Percentiles rank a stretch among this genome's conserved stretches.
Conservation (phyloP, 106 monocot species). For the Dendrobium officinale region DNA sequence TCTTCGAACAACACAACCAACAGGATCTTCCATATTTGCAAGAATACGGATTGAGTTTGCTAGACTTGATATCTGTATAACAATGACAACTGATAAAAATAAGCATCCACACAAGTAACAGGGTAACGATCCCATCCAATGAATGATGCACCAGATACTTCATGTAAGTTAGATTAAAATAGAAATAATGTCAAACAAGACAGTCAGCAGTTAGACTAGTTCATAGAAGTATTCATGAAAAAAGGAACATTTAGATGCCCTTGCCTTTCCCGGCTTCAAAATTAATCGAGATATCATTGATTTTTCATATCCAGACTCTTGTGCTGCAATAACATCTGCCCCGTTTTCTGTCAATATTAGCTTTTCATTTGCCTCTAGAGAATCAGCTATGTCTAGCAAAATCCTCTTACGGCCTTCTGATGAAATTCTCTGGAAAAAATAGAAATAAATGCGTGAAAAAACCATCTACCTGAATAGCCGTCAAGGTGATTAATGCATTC, state of each 20-base stretch:
- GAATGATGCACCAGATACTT: neutral
- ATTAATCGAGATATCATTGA: constrained; percentile 77
- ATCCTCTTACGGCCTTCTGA: constrained; percentile 69
- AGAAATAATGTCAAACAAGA: constrained; percentile 1
- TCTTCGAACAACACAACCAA: constrained; percentile 47
- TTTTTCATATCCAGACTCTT: constrained; percentile 65
- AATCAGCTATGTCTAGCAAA: constrained; percentile 81
- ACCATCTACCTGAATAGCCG: constrained; percentile 17
- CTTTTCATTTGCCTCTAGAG: constrained; percentile 69
- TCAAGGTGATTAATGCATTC: neutral
- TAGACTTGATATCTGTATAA: constrained; percentile 71
- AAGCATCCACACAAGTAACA: neutral
- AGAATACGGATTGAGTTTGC: constrained; percentile 75
- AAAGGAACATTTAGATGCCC: neutral
- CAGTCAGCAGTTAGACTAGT: neutral
- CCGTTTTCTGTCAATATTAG: constrained; percentile 73
- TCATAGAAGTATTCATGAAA: neutral
- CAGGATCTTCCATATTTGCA: constrained; percentile 94
- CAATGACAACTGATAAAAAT: neutral
- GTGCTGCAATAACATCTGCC: constrained; percentile 73
- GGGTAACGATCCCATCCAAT: neutral
- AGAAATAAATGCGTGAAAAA: constrained; percentile 2
- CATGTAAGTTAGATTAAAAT: neutral
- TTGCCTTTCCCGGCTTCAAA: constrained; percentile 83
- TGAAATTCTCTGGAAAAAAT: constrained; percentile 18